These are phyloP conservation scores for Populus euphratica DNA, from an alignment of 345 rosid species.

Conservation along the genomic window DNA sequence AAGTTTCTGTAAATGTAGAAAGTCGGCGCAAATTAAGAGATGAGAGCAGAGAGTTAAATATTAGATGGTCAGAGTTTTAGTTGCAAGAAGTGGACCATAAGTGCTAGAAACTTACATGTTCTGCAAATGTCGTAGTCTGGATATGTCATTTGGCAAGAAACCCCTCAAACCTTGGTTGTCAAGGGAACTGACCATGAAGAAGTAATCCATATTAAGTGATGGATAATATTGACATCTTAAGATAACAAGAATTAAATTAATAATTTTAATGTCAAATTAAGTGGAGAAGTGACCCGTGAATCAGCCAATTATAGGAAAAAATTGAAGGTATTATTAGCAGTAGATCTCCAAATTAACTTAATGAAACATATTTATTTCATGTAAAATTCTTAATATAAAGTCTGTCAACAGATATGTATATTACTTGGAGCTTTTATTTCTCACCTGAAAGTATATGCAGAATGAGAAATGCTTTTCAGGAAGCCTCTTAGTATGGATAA, in stretches of 20 bases:
- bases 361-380: neutral
- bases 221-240: neutral
- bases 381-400: neutral
- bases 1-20: constrained; percentile 55
- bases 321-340: neutral
- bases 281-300: neutral
- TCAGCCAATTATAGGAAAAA: neutral
- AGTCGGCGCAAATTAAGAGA: neutral
- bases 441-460: neutral
- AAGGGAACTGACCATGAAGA: constrained; percentile 58
- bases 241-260: neutral
- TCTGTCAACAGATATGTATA: neutral
- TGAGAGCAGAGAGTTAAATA: neutral
- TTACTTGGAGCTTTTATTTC: neutral
- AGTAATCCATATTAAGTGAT: constrained; percentile 1
- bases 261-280: neutral
- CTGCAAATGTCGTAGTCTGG: constrained; percentile 66
- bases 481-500: neutral
- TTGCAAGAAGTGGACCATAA: neutral
- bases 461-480: neutral
- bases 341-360: neutral
- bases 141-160: constrained; percentile 67
- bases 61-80: neutral
- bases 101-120: constrained; percentile 61
- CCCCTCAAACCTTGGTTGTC: constrained; percentile 89